These are phyloP conservation scores for Tolypocladium tundrense DNA, from an alignment of 2,329 filamentous ascomycete species.

Conservation along the genomic window DNA sequence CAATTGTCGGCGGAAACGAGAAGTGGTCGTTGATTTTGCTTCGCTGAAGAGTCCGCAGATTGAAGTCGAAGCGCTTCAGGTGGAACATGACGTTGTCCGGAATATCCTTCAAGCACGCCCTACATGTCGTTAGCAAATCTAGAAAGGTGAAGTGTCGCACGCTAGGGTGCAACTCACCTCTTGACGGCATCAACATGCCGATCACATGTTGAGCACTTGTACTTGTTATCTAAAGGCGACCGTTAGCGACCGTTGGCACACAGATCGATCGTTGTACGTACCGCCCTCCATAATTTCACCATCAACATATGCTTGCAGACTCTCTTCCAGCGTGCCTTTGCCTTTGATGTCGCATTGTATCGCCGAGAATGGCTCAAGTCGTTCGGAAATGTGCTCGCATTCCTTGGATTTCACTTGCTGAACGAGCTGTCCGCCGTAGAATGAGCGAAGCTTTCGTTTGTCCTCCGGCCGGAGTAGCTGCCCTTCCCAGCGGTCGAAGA, in stretches of 20 bases:
- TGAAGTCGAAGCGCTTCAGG: conserved; percentile 79
- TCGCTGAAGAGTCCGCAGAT: conserved; percentile 63
- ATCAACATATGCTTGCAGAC: conserved; percentile 87
- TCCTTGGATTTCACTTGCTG: conserved; percentile 95
- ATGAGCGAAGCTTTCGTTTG: conserved; percentile 65
- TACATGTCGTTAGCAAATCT: conserved; percentile 19
- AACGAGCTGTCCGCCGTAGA: conserved; percentile 85
- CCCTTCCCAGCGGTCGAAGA: conserved; percentile 84
- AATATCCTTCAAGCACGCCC: conserved; percentile 82
- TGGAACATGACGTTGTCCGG: conserved; percentile 95
- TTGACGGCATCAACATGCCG: conserved; percentile 89
- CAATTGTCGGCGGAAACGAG: conserved; percentile 70
- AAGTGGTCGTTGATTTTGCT: conserved; percentile 96
- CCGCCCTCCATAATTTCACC: conserved; percentile 93
- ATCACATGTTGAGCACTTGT: conserved; percentile 87
- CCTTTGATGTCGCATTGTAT: conserved; percentile 96
- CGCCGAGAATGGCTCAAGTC: conserved; percentile 82
- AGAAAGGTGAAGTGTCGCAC: background rate
- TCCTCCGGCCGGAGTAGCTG: conserved; percentile 60
- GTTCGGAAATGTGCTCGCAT: conserved; percentile 86
- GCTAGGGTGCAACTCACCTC: conserved; percentile 35
- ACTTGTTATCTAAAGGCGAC: conserved; percentile 71
- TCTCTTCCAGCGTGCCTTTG: conserved; percentile 73
- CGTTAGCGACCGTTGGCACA: background rate
- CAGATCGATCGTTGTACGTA: conserved; percentile 18